phyloP scores from a whole-genome alignment of 2,329 filamentous ascomycete genomes.

The Talaromyces funiculosus region DNA sequence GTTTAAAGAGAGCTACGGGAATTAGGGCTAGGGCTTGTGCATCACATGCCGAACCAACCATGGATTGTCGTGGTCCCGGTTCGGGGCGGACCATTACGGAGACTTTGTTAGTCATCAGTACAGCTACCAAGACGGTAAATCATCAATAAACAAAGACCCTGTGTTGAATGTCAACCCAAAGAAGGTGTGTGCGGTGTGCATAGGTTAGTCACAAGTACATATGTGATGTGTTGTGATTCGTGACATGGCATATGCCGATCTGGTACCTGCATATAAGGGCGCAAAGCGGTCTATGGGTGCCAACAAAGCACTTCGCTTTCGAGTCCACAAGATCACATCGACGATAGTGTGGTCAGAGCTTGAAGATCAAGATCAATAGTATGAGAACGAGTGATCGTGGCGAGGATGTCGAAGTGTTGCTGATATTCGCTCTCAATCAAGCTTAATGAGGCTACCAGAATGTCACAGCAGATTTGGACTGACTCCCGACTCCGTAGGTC shows the following conservation, averaged over 20 bases:
- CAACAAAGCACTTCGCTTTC: neutral
- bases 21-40: neutral
- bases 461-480: neutral
- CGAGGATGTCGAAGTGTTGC: neutral
- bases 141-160: neutral
- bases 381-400: neutral
- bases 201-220: neutral
- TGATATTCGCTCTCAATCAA: neutral
- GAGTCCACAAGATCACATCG: neutral
- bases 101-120: neutral
- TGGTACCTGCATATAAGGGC: neutral
- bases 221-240: neutral
- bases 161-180: neutral
- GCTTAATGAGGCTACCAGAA: neutral
- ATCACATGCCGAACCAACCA: neutral
- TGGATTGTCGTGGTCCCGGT: neutral
- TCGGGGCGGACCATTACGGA: constrained; percentile 4
- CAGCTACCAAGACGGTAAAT: neutral
- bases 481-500: neutral
- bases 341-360: neutral
- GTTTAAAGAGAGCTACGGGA: neutral
- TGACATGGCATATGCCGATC: neutral
- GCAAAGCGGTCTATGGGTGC: neutral
- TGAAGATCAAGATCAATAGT: neutral
- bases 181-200: neutral